Evolutionary conservation across 148 eudicot species (phyloP), one percentile per base, ranked within the genome.

Genomic region (Chenopodium formosanum): DNA sequence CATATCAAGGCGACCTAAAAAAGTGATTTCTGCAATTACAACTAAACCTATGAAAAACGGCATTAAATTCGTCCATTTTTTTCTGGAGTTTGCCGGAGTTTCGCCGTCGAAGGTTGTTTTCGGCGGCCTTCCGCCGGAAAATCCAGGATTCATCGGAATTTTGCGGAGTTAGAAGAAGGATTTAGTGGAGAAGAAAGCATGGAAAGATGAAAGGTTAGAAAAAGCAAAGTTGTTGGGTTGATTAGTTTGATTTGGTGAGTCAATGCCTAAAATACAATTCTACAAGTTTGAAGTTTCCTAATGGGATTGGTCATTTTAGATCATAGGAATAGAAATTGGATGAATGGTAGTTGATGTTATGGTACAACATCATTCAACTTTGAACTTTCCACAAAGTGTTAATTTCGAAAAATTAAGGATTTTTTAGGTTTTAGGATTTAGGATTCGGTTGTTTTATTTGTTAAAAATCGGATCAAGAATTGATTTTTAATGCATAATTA

Each of bases 1-100:
- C 87, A 95, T 83, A 71, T 94, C 91, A 14, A 93, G 88, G 13
- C 92, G 85, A 47, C 95, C 95, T 31, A 94, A 50, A 34, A 93
- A 91, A 16, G 81, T 80, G 66, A 95, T 91, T 85, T 95, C 97
- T 1, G 90, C 94, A 13, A 93, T 46, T 1, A 95, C 92, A 37
- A 95, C 92, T 25, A 93, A 20, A n/a, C 83, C 89, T 22, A 92
- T 85, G 63, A 90, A 79, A 27, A 90, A 44, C 0, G 94, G 93
- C 83, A 91, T 81, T 58, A 87, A 47, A 83, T 85, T 90, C 27
- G 86, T 74, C 86, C 94, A 94, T 87, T 74, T 91, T 65, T 81
- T 90, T 83, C 84, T 84, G 9, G 81, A 34, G 70, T 66, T 86
- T 4, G 11, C 34, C 56, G 75, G 12, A 9, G 29, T 78, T 14